Conservation (phyloP, 257 asterid genomes). For the Nicotiana knightiana region DNA sequence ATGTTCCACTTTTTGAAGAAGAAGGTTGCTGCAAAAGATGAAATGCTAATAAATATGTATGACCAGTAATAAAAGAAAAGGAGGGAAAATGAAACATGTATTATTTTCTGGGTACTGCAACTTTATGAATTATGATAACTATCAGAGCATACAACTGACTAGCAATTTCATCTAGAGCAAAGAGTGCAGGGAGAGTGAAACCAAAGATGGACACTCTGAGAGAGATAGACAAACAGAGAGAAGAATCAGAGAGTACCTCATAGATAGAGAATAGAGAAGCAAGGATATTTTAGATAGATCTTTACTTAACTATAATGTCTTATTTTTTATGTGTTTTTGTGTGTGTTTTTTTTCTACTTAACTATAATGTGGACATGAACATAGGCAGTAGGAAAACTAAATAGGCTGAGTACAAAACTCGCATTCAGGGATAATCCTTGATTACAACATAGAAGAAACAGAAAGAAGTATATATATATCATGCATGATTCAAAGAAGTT, state of each 20-base stretch:
- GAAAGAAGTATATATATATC: background rate
- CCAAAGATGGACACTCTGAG: background rate
- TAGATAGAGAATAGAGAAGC: background rate
- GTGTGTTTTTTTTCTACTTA: too few relatives aligned
- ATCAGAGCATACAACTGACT: background rate
- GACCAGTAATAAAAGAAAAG: background rate
- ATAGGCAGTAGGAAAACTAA: background rate
- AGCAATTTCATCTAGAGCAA: background rate
- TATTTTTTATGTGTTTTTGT: too few relatives aligned
- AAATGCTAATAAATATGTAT: slow-evolving; percentile 15
- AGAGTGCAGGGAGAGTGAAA: background rate
- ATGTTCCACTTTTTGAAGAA: slow-evolving; percentile 64
- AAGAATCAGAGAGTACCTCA: background rate
- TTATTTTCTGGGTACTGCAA: background rate
- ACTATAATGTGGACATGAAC: background rate
- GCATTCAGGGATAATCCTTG: background rate
- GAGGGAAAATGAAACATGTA: background rate
- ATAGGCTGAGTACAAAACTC: background rate
- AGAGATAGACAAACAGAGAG: background rate
- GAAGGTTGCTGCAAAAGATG: slow-evolving; percentile 51
- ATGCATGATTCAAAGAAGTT: slow-evolving; percentile 1
- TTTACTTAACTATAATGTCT: background rate
- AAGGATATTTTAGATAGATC: background rate
- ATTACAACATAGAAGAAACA: background rate
- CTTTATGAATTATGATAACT: background rate